These are phyloP conservation scores for Haberlea rhodopensis DNA, from an alignment of 257 asterid species.

Conservation along the genomic window DNA sequence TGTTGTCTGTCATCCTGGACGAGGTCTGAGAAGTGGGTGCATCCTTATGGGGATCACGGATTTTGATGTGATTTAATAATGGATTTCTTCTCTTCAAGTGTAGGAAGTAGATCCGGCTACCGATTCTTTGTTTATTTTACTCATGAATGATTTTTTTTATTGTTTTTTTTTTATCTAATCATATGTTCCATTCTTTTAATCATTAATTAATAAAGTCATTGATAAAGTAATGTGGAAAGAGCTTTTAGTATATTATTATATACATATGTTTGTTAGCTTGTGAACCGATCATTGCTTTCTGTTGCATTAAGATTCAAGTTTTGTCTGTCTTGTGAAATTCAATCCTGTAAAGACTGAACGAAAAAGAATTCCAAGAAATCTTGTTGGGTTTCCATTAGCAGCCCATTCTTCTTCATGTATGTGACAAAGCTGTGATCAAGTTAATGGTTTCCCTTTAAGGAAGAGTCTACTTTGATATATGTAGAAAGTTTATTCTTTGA, in stretches of 20 bases:
- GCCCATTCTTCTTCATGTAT: constrained; percentile 8
- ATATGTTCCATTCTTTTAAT: constrained; percentile 18
- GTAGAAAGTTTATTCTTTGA: not conserved
- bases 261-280: not conserved
- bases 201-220: constrained; percentile 22
- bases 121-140: constrained; percentile 12
- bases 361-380: not conserved
- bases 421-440: constrained; percentile 1
- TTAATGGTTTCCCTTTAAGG: constrained; percentile 4
- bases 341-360: not conserved
- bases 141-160: not conserved
- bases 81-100: constrained; percentile 8
- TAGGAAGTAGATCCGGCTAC: constrained; percentile 12
- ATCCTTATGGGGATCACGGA: too few relatives aligned
- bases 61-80: constrained; percentile 17
- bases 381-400: constrained; percentile 8
- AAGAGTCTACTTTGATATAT: not conserved
- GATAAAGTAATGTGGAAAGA: not conserved
- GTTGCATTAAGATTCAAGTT: not conserved
- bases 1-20: not conserved
- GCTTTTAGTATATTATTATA: constrained; percentile 4
- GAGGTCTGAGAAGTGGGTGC: not conserved
- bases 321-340: constrained; percentile 6
- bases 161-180: constrained; percentile 10
- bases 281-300: not conserved